Percentiles rank a stretch among this genome's conserved stretches.
phyloP scores from a whole-genome alignment of 345 rosid species.

The Aethionema arabicum region DNA sequence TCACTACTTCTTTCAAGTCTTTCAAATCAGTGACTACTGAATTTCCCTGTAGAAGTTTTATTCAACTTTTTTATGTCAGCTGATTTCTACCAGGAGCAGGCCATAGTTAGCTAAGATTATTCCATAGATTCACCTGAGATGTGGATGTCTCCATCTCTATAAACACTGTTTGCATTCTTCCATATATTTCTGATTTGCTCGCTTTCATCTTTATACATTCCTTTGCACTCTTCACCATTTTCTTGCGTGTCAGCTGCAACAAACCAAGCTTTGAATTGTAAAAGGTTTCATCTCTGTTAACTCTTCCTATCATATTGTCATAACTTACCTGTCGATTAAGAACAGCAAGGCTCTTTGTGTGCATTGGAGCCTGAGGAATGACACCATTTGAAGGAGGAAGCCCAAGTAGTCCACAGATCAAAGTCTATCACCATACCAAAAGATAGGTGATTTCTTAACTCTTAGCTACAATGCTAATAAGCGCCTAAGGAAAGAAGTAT shows the following conservation, averaged over 20 bases:
- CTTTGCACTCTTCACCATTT: constrained; percentile 79
- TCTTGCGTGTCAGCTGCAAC: constrained; percentile 56
- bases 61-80: neutral
- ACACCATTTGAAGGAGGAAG: constrained; percentile 93
- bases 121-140: constrained; percentile 28
- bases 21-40: constrained; percentile 51
- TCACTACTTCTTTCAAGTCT: constrained; percentile 68
- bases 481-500: constrained; percentile 4
- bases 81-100: neutral
- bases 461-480: neutral
- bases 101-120: neutral
- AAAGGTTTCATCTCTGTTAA: neutral
- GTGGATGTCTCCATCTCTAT: constrained; percentile 36
- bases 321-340: constrained; percentile 65
- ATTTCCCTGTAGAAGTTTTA: constrained; percentile 31
- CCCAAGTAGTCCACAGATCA: constrained; percentile 80
- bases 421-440: constrained; percentile 48
- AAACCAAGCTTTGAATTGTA: constrained; percentile 1
- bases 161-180: constrained; percentile 77
- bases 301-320: constrained; percentile 4
- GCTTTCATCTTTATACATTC: constrained; percentile 61
- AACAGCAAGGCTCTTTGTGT: constrained; percentile 81
- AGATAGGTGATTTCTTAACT: neutral
- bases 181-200: constrained; percentile 67
- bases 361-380: constrained; percentile 91